Base-by-base conservation (phyloP, 2,329 filamentous ascomycete species). In the Alternaria burnsii region DNA sequence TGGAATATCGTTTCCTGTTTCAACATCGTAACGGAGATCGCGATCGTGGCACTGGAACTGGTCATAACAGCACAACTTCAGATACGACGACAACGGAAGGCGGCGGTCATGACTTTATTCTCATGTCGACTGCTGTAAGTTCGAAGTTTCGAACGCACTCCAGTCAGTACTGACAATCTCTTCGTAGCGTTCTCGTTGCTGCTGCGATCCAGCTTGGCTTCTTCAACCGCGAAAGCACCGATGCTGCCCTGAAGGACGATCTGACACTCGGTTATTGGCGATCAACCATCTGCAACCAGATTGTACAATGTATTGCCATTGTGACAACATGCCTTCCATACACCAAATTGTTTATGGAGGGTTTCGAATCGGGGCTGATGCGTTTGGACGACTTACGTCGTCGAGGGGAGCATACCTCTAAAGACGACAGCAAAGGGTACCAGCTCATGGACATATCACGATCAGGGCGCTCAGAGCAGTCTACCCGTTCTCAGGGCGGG, bases 291-390 rank as follows among this genome's bases (percentile, higher is more conserved):
- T 69, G 71, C 62, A 70, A 66, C 11, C 70, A 73, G 52, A 50
- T 68, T 9, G 58, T 75, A 5, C 69, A 70, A 44, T 65, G 68
- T 16, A 60, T 75, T 34, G 66, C 66, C 5, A 72, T 75, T 14
- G 53, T 71, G 7, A 74, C 73, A 14, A 70, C 70, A 9, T 73
- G 69, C 51, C 62, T 75, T 16, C 69, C 72, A 1, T 75, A 73
- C 56, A 67, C 70, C 26, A 74, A 71, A 32, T 61, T 71, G 2
- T 72, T 75, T 47, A 67, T 76, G 65, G 65, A 74, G 36, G 67
- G 68, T 4, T 64, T 74, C n/a, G 73, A 74, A 22, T 70, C 66
- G 4, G 70, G 70, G 4, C 55, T 71, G 0, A 63, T 74, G 20
- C 66, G 71, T 7, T 53, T 70, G 3, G 69, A 73, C 40, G 69